Base-by-base conservation (phyloP, 2,329 filamentous ascomycete genomes). In the Arthrobotrys iridis region DNA sequence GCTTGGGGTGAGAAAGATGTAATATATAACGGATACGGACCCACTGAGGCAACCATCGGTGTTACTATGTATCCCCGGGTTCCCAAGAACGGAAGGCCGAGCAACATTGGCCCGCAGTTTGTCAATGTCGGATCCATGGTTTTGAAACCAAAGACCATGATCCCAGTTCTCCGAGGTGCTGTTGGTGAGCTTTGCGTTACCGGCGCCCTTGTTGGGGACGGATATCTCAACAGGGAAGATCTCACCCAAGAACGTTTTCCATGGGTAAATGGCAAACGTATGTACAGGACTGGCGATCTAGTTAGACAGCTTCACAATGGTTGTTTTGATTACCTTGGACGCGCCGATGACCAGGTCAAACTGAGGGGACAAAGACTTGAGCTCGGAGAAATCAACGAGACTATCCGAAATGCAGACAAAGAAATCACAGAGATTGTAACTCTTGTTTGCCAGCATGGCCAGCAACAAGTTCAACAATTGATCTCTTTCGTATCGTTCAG, bases 261-360 rank as follows among this genome's bases (percentile, higher is more conserved):
- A 0, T 78, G 78, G 57, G 65, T 73, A 13, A 82, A 46, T 13
- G 65, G 63, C 30, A 64, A 63, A 35, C 75, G 78, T 2, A 86
- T 96, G 0, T 98, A 97, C 80, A 88, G 93, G 4, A 97, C 94
- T 0, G 93, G 93, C 0, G 93, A 98, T 81, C 85, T 97, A 0
- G 93, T 97, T 0, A 87, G 93, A 4, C 85, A 96, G 13, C 83
- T 96, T 5, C 86, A 93, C 62, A 91, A 97, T 80, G 89, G 88
- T 0, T 92, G 90, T 45, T 93, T 97, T 77, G 91, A 94, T 66
- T 97, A 97, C 80, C 85, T 96, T 1, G 93, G 94, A 1, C 88
- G 94, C 11, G 91, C 90, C 4, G 94, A 98, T 80, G 93, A 96
- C 65, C 93, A 98, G 82, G 90, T 97, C 77, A 98, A 98, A 81